phyloP scores from a whole-genome alignment of 306 rosid species.

The Quercus variabilis region DNA sequence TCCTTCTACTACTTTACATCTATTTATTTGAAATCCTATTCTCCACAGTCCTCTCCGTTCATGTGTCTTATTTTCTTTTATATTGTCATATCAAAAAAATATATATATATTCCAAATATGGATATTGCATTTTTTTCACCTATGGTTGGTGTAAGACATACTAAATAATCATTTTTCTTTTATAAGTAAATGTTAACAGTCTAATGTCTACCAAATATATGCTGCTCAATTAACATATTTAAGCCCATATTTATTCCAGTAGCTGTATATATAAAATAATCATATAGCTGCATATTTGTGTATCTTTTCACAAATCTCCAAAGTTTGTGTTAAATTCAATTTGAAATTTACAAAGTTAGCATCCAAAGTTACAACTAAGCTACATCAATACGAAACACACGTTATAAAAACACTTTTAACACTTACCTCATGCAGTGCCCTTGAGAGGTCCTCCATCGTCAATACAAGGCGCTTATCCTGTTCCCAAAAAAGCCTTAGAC shows the following conservation, averaged over 20 bases:
- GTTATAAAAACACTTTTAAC: background rate
- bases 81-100: too few species aligned
- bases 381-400: background rate
- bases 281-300: background rate
- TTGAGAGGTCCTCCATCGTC: slow-evolving; percentile 83
- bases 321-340: too few species aligned
- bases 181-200: too few species aligned
- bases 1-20: too few species aligned
- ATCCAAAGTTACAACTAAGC: background rate
- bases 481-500: slow-evolving; percentile 20
- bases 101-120: too few species aligned
- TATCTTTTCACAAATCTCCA: background rate
- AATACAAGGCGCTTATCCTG: slow-evolving; percentile 87
- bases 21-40: too few species aligned
- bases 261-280: background rate
- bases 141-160: too few species aligned
- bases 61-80: too few species aligned
- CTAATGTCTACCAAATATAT: too few species aligned
- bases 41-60: too few species aligned
- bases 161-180: too few species aligned
- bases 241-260: background rate
- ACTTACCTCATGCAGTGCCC: slow-evolving; percentile 67
- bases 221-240: background rate
- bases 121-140: too few species aligned
- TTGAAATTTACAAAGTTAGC: background rate